Evolutionary conservation across 805 yeast genomes (phyloP).

Genomic region (Metschnikowia borealis): DNA sequence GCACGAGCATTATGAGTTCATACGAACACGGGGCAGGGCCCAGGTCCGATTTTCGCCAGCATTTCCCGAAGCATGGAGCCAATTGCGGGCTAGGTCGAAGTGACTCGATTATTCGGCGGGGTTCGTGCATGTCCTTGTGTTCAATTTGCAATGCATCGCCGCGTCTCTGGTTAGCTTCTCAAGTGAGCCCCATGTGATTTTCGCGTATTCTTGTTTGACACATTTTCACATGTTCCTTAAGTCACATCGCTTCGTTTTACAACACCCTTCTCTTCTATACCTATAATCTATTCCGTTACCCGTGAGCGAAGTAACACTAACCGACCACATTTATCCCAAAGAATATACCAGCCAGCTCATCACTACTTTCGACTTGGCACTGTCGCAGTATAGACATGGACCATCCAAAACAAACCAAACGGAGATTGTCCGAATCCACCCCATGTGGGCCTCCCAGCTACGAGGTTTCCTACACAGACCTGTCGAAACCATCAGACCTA

Average conservation of each 20-base stretch:
- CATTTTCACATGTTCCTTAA: constrained; percentile 3
- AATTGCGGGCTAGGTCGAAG: background rate
- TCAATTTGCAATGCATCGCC: background rate
- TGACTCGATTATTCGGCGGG: background rate
- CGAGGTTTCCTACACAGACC: background rate
- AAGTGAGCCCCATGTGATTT: constrained; percentile 1
- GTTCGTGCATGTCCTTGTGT: background rate
- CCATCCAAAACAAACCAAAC: constrained; percentile 9
- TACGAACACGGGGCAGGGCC: background rate
- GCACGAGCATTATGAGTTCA: background rate
- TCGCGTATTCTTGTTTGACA: constrained; percentile 3
- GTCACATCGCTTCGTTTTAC: background rate
- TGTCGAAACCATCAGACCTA: background rate
- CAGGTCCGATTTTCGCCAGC: background rate
- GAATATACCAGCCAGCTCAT: background rate
- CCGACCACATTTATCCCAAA: background rate
- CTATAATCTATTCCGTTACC: background rate
- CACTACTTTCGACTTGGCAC: background rate
- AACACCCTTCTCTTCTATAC: background rate
- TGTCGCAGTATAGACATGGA: constrained; percentile 4
- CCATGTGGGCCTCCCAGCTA: constrained; percentile 4
- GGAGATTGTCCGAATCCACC: constrained; percentile 11
- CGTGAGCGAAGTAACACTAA: background rate
- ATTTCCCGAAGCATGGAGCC: background rate
- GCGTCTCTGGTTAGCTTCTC: background rate